Percentiles rank a stretch among this genome's conserved stretches.
phyloP scores from a whole-genome alignment of 495 filamentous ascomycete species.

The Glarea lozoyensis region DNA sequence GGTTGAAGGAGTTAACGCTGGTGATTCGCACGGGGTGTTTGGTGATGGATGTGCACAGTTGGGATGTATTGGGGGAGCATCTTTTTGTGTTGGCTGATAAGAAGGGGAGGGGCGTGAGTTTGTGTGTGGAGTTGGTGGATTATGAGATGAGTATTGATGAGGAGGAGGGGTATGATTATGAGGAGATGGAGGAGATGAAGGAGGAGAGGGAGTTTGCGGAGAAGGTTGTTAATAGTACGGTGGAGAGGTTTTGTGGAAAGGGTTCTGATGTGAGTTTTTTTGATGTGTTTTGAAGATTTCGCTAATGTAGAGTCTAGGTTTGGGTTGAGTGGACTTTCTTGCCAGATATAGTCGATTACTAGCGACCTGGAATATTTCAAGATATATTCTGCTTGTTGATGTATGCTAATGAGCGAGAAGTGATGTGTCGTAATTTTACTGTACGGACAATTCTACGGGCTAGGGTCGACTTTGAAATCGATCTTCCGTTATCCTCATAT shows the following conservation, averaged over 20 bases:
- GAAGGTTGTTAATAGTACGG: neutral
- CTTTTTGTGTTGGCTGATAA: too few relatives aligned
- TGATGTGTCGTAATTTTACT: too few relatives aligned
- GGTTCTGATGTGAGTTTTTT: neutral
- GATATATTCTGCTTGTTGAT: too few relatives aligned
- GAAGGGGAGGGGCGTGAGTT: neutral
- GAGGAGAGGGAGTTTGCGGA: neutral
- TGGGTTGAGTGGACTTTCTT: constrained; percentile 1
- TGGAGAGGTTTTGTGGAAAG: neutral
- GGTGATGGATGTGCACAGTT: neutral
- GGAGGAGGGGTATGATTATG: neutral
- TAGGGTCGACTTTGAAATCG: too few relatives aligned
- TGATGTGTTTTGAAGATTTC: neutral
- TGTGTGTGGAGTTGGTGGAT: neutral
- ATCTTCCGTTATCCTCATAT: too few relatives aligned
- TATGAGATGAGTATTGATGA: neutral
- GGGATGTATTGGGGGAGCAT: neutral
- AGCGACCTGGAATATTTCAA: neutral
- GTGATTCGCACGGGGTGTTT: neutral
- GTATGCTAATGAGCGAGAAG: too few relatives aligned
- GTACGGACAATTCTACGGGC: too few relatives aligned
- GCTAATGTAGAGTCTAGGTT: neutral
- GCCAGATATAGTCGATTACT: neutral
- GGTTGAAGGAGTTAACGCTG: neutral
- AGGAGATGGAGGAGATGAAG: too few relatives aligned